Percentiles rank a stretch among this genome's conserved stretches.
Evolutionary conservation across 2,329 filamentous ascomycete genomes (phyloP).

Genomic region (Paraphaeosphaeria minitans): DNA sequence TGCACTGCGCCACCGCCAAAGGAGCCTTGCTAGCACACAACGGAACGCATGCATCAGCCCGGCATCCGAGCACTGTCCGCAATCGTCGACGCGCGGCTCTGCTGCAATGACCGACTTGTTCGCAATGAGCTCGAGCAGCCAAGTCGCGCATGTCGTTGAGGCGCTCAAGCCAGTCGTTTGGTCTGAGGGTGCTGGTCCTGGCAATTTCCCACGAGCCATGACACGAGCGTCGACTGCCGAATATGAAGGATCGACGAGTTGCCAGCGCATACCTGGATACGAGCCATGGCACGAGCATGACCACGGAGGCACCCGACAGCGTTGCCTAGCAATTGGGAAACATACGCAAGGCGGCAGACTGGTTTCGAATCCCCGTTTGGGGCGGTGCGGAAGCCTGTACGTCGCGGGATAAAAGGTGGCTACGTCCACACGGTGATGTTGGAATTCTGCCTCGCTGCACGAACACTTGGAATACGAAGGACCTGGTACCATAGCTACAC

Average conservation of each 20-base stretch:
- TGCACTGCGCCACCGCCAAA: constrained; percentile 44
- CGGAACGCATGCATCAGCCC: constrained; percentile 18
- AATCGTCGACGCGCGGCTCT: constrained; percentile 37
- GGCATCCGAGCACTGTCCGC: constrained; percentile 12
- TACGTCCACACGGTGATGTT: constrained; percentile 28
- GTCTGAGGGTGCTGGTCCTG: constrained; percentile 21
- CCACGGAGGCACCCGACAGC: background rate
- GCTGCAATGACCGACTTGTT: constrained; percentile 38
- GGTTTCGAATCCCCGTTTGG: background rate
- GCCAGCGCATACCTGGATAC: constrained; percentile 34
- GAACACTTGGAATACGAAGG: constrained; percentile 6
- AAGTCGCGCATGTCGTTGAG: constrained; percentile 13
- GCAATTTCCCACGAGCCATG: constrained; percentile 18
- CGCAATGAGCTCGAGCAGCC: constrained; percentile 22
- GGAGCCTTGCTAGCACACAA: constrained; percentile 23
- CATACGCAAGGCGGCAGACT: constrained; percentile 6
- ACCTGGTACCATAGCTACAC: no score
- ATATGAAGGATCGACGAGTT: constrained; percentile 18
- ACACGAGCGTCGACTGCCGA: constrained; percentile 12
- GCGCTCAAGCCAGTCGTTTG: constrained; percentile 43
- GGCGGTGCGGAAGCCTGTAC: constrained; percentile 9
- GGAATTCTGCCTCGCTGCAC: constrained; percentile 33
- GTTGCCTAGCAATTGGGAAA: background rate
- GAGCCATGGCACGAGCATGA: constrained; percentile 7
- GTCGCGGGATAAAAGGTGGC: constrained; percentile 6